Evolutionary conservation across 2,329 filamentous ascomycete species (phyloP).

Genomic region (Calcarisporium arbuscula): DNA sequence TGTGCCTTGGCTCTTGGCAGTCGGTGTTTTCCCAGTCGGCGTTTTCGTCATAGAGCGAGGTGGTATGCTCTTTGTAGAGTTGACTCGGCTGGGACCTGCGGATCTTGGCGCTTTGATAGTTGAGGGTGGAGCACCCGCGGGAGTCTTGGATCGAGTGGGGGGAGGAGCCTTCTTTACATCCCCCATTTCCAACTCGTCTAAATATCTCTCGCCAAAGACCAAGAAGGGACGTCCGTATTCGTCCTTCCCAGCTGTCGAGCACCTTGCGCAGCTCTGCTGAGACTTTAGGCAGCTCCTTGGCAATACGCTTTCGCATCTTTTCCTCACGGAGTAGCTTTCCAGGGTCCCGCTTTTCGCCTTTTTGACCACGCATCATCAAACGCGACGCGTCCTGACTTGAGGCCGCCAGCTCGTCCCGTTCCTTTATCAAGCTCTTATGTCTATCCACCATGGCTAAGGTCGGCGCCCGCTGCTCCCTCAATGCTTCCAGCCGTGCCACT

Average conservation of each 20-base stretch:
- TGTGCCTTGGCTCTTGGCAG: slow-evolving; percentile 18
- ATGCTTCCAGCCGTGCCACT: slow-evolving; percentile 70
- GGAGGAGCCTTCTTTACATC: slow-evolving; percentile 51
- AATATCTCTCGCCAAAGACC: slow-evolving; percentile 85
- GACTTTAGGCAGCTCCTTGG: slow-evolving; percentile 92
- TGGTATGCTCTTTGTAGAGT: slow-evolving; percentile 24
- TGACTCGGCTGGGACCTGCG: slow-evolving; percentile 4
- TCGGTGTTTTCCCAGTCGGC: slow-evolving; percentile 36
- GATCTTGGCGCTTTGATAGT: slow-evolving; percentile 20
- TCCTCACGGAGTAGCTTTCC: slow-evolving; percentile 91
- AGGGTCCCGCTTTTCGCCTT: slow-evolving; percentile 90
- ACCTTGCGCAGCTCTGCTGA: slow-evolving; percentile 73
- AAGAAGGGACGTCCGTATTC: slow-evolving; percentile 91
- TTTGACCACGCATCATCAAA: slow-evolving; percentile 82
- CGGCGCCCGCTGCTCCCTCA: slow-evolving; percentile 83
- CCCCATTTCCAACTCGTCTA: slow-evolving; percentile 71
- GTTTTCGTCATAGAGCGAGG: slow-evolving; percentile 46
- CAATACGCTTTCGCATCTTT: slow-evolving; percentile 96
- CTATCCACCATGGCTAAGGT: slow-evolving; percentile 76
- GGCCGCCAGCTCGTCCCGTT: slow-evolving; percentile 79
- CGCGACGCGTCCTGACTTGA: slow-evolving; percentile 94
- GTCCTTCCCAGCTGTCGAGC: slow-evolving; percentile 84
- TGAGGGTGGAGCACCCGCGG: slow-evolving; percentile 53
- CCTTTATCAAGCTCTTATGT: slow-evolving; percentile 74
- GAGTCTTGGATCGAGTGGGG: slow-evolving; percentile 61